Evolutionary conservation across 441 rosid genomes (phyloP).

Genomic region (Jatropha podagrica): DNA sequence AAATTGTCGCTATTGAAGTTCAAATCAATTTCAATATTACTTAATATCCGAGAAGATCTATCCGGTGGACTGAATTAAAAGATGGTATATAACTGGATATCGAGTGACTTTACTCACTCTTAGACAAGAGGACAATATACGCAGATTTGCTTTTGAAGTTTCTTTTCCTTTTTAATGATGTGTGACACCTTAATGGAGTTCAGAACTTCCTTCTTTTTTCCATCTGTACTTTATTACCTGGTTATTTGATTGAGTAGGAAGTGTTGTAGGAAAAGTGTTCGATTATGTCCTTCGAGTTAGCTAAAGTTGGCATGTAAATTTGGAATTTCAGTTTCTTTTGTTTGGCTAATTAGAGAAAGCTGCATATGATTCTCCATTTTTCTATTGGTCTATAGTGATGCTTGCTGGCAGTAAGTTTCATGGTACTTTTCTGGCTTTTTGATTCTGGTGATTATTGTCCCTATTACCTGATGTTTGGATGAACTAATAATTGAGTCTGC

Average conservation of each 20-base stretch:
- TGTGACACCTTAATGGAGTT: too few species aligned
- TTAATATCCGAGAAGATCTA: not conserved
- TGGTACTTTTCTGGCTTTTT: not conserved
- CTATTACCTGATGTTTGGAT: not conserved
- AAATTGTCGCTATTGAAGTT: not conserved
- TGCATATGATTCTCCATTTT: not conserved
- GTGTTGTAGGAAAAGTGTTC: too few species aligned
- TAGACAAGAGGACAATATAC: too few species aligned
- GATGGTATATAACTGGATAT: not conserved
- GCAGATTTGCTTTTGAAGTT: too few species aligned
- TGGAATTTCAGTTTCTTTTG: too few species aligned
- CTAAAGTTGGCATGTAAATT: not conserved
- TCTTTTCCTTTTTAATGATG: too few species aligned
- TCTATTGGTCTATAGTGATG: constrained; percentile 8
- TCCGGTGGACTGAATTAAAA: not conserved
- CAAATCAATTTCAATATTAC: not conserved
- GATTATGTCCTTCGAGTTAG: not conserved
- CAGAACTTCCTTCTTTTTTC: too few species aligned
- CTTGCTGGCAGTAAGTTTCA: not conserved
- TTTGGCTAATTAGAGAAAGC: too few species aligned
- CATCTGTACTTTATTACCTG: too few species aligned
- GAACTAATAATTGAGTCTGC: constrained; percentile 6
- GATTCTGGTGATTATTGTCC: not conserved
- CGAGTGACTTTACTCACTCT: not conserved
- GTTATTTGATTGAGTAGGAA: too few species aligned